Percentiles rank a stretch among this genome's conserved stretches.
phyloP scores from a whole-genome alignment of 495 filamentous ascomycete genomes.

The Aspergillus ellipticus region DNA sequence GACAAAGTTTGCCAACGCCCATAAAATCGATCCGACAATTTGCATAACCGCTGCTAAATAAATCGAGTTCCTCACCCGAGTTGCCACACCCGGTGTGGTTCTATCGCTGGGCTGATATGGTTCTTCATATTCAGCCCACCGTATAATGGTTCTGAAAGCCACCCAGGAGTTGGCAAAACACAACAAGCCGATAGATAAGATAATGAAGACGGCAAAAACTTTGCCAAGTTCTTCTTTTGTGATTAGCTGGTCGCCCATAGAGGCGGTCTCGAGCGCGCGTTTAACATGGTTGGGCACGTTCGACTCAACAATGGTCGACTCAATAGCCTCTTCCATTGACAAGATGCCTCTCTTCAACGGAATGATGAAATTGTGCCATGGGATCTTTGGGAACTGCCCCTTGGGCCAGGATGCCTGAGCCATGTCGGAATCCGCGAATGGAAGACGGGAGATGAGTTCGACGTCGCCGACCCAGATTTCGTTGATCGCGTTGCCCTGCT shows the following conservation, averaged over 20 bases:
- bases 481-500: conserved; percentile 37
- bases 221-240: too few species aligned
- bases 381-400: conserved; percentile 33
- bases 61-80: background rate
- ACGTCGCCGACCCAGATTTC: conserved; percentile 35
- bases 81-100: background rate
- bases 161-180: too few species aligned
- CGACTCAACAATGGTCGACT: background rate
- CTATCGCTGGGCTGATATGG: background rate
- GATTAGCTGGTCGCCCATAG: too few species aligned
- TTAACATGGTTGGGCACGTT: background rate
- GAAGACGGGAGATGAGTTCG: conserved; percentile 36
- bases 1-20: background rate
- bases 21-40: background rate
- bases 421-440: conserved; percentile 35
- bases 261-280: too few species aligned
- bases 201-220: too few species aligned
- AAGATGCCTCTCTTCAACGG: conserved; percentile 27
- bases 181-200: too few species aligned
- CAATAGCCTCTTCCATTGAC: background rate
- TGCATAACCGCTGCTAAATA: background rate
- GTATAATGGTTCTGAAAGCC: too few species aligned
- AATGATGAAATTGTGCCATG: conserved; percentile 43
- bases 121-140: too few species aligned
- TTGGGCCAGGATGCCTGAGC: conserved; percentile 33